Evolutionary conservation across 345 rosid genomes (phyloP), one percentile per base, ranked within the genome.

Genomic region (Rhizophora mangle): DNA sequence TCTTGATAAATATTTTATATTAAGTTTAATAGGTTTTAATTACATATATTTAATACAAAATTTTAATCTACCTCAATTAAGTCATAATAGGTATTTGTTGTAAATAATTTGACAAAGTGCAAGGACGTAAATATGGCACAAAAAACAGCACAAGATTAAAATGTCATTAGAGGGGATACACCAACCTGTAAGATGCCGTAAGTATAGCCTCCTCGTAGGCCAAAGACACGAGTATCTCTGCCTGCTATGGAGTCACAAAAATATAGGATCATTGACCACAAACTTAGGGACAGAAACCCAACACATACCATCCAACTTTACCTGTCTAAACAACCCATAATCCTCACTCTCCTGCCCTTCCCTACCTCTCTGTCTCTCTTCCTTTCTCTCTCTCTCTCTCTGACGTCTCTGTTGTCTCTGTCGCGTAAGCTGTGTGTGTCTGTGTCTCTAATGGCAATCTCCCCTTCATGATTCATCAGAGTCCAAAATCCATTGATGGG

Each of bases 401-500:
- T 37, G 43, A 8, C 71, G 15, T 15, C 53, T 30, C 57, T 15
- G 16, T 55, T 22, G 24, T 53, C 57, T 53, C 57, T 22, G 57
- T 53, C 57, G 16, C n/a, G 46, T 20, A 32, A 9, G 47, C 29
- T 21, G 58, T 31, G 47, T 24, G 47, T 24, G 31, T 55, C 46
- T 58, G 22, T 51, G 19, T 22, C 67, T 58, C 63, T 64, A 30
- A 80, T 72, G 80, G 84, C 76, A 46, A 49, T 65, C 74, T 43
- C 78, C 71, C 72, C 51, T 77, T 27, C 58, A 26, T 57, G 78
- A 67, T 53, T 74, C 65, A 34, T 76, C 70, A 13, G 49, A 43
- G 18, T 11, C 15, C 49, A 31, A 47, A 62, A 26, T 84, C 81
- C 88, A 59, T 68, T 68, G 47, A 87, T 88, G 96, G 93, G 83